phyloP scores from a whole-genome alignment of 164 flowering plant species.

The Piper betle region DNA sequence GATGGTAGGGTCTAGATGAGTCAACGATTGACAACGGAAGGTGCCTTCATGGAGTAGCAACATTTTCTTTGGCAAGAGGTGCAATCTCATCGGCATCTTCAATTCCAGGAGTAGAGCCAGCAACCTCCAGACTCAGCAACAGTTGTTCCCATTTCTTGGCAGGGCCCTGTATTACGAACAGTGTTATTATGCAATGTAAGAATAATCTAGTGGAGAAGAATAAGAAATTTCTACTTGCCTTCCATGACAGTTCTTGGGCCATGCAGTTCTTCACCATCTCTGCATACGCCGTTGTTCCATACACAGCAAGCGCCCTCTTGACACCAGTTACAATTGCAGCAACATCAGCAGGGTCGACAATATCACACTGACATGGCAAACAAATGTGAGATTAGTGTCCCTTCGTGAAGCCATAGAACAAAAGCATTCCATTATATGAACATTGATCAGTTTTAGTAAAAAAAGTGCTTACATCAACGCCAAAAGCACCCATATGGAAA shows the following conservation, averaged over 20 bases:
- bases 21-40: background rate
- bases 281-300: slow-evolving; percentile 49
- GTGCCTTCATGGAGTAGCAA: slow-evolving; percentile 64
- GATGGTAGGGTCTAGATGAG: no score
- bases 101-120: slow-evolving; percentile 49
- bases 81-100: slow-evolving; percentile 72
- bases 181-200: background rate
- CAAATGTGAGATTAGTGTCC: background rate
- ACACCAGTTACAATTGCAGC: slow-evolving; percentile 40
- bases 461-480: slow-evolving; percentile 44
- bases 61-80: slow-evolving; percentile 79
- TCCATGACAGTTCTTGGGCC: slow-evolving; percentile 97
- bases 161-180: slow-evolving; percentile 47
- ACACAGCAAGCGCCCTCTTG: slow-evolving; percentile 40
- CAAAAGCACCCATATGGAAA: slow-evolving; percentile 86
- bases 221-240: slow-evolving; percentile 32
- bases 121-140: slow-evolving; percentile 50
- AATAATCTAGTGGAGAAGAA: no score
- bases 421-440: background rate
- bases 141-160: slow-evolving; percentile 67
- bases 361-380: slow-evolving; percentile 43
- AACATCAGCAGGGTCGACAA: slow-evolving; percentile 66
- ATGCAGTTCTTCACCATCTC: slow-evolving; percentile 79
- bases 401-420: background rate
- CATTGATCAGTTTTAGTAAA: background rate